Evolutionary conservation across 2,329 filamentous ascomycete genomes (phyloP), one percentile per base, ranked within the genome.

Genomic region (Aureobasidium leucospermi): DNA sequence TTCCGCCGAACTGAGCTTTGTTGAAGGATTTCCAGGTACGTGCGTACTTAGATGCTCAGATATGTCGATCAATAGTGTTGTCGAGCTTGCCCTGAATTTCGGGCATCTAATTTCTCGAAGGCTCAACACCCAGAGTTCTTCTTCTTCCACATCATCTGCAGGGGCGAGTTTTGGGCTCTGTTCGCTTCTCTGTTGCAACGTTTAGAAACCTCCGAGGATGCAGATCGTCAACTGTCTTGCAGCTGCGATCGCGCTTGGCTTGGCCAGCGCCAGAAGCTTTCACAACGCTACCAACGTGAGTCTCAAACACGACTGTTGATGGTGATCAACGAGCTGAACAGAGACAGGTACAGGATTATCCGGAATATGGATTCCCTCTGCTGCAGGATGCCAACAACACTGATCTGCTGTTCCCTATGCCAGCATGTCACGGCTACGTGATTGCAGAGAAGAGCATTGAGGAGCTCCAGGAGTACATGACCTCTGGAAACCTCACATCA

Each of bases 371-470:
- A 7, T 75, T 73, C 45, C 73, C 74, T 8, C 59, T 66, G 31
- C 52, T 57, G 16, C 59, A 66, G 47, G 49, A 68, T 60, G 65
- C 63, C 46, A 66, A 63, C 9, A 65, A 62, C 8, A 64, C 67
- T 11, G 69, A 66, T 1, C 63, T 63, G 2, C 63, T 79, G 34
- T 89, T 89, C 66, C 81, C 84, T 2, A 87, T 89, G 85, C 77
- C 75, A 0, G 69, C 69, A 11, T 90, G 87, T 69, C 72, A 80
- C 59, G 80, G 79, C 9, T 78, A 88, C 64, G 73, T 76, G 49
- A 75, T 90, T 15, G 85, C 88, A 70, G 87, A 90, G 69, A 85
- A 85, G 15, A 85, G 82, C 6, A 86, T 90, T 62, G 85, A 88
- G 63, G 73, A 86, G 61, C 79, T 91, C 66, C 86, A 89, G 66